phyloP scores from a whole-genome alignment of 176 grass and related monocot genomes.

The Triticum aestivum region IWGSC_CS_RefSeq_v2.1 NC_057798.1:727956355-727956854 shows the following conservation, averaged over 20 bases:
- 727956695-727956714: neutral
- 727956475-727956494: neutral
- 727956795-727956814: constrained; percentile 71
- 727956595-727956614: constrained; percentile 95
- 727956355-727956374: constrained; percentile 81
- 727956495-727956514: neutral
- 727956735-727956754: constrained; percentile 80
- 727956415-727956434: constrained; percentile 83
- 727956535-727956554: constrained; percentile 44
- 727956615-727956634: constrained; percentile 63
- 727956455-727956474: constrained; percentile 51
- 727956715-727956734: constrained; percentile 62
- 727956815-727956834: constrained; percentile 81
- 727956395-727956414: constrained; percentile 77
- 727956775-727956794: constrained; percentile 67
- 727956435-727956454: constrained; percentile 90
- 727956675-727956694: neutral
- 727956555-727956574: constrained; percentile 77
- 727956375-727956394: constrained; percentile 86
- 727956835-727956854: neutral
- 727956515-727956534: neutral
- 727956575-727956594: constrained; percentile 66
- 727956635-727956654: constrained; percentile 48
- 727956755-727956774: constrained; percentile 80
- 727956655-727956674: neutral